Percentiles rank a stretch among this genome's conserved stretches.
phyloP scores from a whole-genome alignment of 352 stramenopile species.

The Globisporangium polare region DNA sequence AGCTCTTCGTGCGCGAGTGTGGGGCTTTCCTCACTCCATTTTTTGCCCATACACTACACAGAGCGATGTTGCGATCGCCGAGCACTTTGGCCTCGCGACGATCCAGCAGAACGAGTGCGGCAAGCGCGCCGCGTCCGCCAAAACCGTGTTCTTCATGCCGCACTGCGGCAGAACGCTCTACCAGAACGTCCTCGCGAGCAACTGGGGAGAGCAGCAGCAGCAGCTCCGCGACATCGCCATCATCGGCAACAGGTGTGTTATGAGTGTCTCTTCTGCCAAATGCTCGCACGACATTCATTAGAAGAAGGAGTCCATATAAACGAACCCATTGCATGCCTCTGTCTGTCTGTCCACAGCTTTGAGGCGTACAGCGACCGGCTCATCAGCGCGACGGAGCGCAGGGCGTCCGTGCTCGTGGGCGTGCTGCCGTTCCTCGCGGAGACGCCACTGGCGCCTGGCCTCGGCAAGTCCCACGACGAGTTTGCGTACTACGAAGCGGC shows the following conservation, averaged over 20 bases:
- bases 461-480: conserved; percentile 47
- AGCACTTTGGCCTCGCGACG: conserved; percentile 34
- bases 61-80: conserved; percentile 54
- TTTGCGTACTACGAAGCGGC: conserved; percentile 64
- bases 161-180: conserved; percentile 87
- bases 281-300: not conserved
- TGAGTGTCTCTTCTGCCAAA: not conserved
- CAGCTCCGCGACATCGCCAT: conserved; percentile 47
- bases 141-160: conserved; percentile 91
- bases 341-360: conserved; percentile 38
- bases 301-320: not conserved
- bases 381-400: conserved; percentile 36
- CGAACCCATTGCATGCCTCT: not conserved
- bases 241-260: conserved; percentile 79
- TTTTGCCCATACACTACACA: conserved; percentile 13
- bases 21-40: not conserved
- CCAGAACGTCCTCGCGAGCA: conserved; percentile 85
- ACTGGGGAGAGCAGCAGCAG: conserved; percentile 43
- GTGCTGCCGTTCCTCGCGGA: conserved; percentile 52
- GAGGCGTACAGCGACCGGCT: conserved; percentile 71
- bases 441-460: conserved; percentile 29
- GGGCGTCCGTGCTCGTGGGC: conserved; percentile 39
- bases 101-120: conserved; percentile 69
- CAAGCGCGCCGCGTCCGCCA: conserved; percentile 23
- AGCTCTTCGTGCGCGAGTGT: not conserved